Conservation (phyloP, 306 rosid genomes). For the Sicyos edulis region DNA sequence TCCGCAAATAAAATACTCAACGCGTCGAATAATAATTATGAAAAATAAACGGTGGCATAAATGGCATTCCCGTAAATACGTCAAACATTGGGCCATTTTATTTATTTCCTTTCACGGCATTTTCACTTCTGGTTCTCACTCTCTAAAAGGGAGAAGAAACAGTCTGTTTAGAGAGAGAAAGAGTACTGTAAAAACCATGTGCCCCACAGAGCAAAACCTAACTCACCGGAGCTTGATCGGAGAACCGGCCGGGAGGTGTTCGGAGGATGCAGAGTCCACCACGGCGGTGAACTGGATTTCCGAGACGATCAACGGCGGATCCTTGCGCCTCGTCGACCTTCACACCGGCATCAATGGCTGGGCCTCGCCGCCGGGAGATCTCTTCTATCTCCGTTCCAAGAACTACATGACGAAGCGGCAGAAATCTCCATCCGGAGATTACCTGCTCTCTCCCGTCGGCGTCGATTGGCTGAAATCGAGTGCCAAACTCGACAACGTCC, state of each 20-base stretch:
- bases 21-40: background rate
- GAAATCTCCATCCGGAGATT: conserved; percentile 64
- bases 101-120: too few species aligned
- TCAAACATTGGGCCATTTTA: background rate
- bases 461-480: conserved; percentile 83
- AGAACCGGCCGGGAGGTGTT: conserved; percentile 21
- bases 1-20: background rate
- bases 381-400: conserved; percentile 61
- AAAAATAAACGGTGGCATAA: background rate
- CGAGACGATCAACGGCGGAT: conserved; percentile 52
- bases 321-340: conserved; percentile 66
- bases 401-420: conserved; percentile 45
- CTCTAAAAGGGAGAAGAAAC: background rate
- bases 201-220: conserved; percentile 28
- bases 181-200: conserved; percentile 32
- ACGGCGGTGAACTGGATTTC: conserved; percentile 44
- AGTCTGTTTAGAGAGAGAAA: background rate
- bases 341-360: conserved; percentile 71
- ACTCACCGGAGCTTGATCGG: conserved; percentile 35
- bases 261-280: conserved; percentile 30
- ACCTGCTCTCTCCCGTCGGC: conserved; percentile 62
- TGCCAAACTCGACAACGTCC: conserved; percentile 68
- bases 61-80: conserved; percentile 2
- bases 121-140: background rate
- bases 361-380: conserved; percentile 86